Conservation (phyloP, 495 filamentous ascomycete species). For the Jackrogersella multiformis region DNA sequence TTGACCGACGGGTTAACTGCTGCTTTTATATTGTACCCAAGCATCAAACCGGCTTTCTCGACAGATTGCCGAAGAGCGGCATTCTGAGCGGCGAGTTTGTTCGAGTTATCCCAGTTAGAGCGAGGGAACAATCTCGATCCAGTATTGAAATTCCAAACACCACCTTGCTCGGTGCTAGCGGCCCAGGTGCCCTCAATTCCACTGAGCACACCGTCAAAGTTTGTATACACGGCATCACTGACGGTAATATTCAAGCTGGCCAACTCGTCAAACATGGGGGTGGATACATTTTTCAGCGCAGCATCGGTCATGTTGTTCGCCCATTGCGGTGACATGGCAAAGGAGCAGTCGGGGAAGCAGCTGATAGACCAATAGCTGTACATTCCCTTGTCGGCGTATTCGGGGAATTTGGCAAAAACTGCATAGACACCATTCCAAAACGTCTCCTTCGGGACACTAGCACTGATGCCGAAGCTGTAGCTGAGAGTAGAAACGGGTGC, state of each 20-base stretch:
- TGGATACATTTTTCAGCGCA: slow-evolving; percentile 45
- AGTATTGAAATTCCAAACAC: slow-evolving; percentile 38
- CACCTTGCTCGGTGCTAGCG: slow-evolving; percentile 25
- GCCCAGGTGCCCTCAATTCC: slow-evolving; percentile 35
- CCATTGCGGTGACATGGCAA: slow-evolving; percentile 47
- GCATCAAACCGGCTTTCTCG: slow-evolving; percentile 46
- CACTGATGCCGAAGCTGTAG: slow-evolving; percentile 36
- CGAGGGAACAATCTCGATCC: slow-evolving; percentile 55
- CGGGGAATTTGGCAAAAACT: slow-evolving; percentile 55
- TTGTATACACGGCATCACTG: slow-evolving; percentile 27
- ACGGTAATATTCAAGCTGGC: slow-evolving; percentile 48
- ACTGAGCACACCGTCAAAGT: slow-evolving; percentile 26
- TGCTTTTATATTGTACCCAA: slow-evolving; percentile 56
- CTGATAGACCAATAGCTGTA: slow-evolving; percentile 60
- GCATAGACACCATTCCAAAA: slow-evolving; percentile 63
- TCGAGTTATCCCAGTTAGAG: slow-evolving; percentile 46
- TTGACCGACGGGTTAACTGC: slow-evolving; percentile 32
- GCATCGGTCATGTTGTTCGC: slow-evolving; percentile 37
- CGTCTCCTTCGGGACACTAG: slow-evolving; percentile 50
- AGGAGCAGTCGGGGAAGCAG: slow-evolving; percentile 24
- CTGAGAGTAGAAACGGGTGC: slow-evolving; percentile 52
- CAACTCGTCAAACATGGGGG: slow-evolving; percentile 52
- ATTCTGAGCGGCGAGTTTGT: slow-evolving; percentile 47
- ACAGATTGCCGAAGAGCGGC: slow-evolving; percentile 44
- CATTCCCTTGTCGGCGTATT: slow-evolving; percentile 56